Conservation (phyloP, 2,329 filamentous ascomycete genomes). For the Dactylellina haptotyla region DNA sequence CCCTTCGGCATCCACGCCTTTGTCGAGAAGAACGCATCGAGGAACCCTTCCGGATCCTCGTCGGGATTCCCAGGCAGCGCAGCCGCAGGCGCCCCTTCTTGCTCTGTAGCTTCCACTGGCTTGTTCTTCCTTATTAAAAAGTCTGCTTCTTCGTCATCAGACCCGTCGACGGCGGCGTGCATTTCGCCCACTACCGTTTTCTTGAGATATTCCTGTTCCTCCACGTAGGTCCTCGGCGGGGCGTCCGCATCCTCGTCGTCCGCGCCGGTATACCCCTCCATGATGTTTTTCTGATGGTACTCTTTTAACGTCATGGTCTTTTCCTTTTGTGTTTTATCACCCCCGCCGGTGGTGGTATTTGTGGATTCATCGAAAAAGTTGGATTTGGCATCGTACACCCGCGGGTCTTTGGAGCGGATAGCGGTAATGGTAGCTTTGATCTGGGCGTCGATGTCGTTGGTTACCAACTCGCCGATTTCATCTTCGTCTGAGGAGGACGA, state of each 20-base stretch:
- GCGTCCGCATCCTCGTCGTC: constrained; percentile 69
- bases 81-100: constrained; percentile 58
- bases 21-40: constrained; percentile 95
- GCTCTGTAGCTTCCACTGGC: constrained; percentile 60
- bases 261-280: constrained; percentile 74
- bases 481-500: constrained; percentile 84
- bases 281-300: constrained; percentile 90
- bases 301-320: constrained; percentile 87
- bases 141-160: constrained; percentile 64
- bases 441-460: constrained; percentile 83
- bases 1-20: constrained; percentile 83
- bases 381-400: constrained; percentile 81
- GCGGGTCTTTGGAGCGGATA: constrained; percentile 88
- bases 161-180: constrained; percentile 70
- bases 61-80: constrained; percentile 70
- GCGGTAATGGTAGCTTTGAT: constrained; percentile 88
- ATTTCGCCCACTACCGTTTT: constrained; percentile 81
- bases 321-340: constrained; percentile 68
- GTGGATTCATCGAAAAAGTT: constrained; percentile 80
- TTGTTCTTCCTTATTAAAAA: constrained; percentile 79
- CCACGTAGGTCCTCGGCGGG: constrained; percentile 77
- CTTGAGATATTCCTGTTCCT: constrained; percentile 88
- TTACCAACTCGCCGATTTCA: constrained; percentile 86
- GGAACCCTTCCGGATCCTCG: constrained; percentile 86
- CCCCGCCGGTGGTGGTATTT: constrained; percentile 56